Evolutionary conservation across 352 stramenopile species (phyloP).

Genomic region (Elongisporangium senticosum): DNA sequence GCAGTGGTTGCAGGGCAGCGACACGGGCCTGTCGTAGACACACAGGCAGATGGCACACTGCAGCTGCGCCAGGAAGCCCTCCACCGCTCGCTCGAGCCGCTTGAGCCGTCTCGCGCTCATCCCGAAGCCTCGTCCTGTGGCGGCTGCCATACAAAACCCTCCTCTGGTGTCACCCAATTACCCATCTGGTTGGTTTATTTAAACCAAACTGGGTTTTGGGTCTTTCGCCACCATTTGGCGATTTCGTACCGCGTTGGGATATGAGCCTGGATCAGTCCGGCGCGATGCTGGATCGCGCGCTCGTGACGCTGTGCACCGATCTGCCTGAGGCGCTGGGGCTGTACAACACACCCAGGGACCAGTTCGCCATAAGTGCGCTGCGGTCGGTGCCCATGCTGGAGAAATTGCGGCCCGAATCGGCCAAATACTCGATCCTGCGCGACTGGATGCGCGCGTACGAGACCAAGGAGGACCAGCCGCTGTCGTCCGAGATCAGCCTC

Average conservation of each 20-base stretch:
- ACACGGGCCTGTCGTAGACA: constrained; percentile 58
- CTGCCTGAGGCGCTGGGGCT: constrained; percentile 75
- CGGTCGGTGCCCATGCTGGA: constrained; percentile 52
- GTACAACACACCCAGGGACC: constrained; percentile 69
- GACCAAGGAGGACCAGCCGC: constrained; percentile 39
- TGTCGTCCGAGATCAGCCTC: constrained; percentile 49
- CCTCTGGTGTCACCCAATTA: not conserved
- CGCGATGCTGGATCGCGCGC: constrained; percentile 66
- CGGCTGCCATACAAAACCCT: not conserved
- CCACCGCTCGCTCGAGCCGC: constrained; percentile 51
- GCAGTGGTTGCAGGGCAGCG: constrained; percentile 82
- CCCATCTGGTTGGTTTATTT: not conserved
- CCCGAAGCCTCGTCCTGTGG: not conserved
- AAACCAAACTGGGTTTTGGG: not conserved
- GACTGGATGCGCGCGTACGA: constrained; percentile 77
- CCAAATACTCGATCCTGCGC: constrained; percentile 55
- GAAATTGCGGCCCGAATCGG: constrained; percentile 39
- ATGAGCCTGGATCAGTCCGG: constrained; percentile 73
- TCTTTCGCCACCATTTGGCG: not conserved
- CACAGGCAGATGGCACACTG: constrained; percentile 84
- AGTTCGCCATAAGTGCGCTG: constrained; percentile 53
- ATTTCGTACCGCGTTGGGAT: not conserved
- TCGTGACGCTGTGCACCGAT: constrained; percentile 71
- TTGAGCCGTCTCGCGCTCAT: constrained; percentile 14
- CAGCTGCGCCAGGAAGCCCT: constrained; percentile 65